These are phyloP conservation scores for Colletotrichum kahawae DNA, from an alignment of 2,329 filamentous ascomycete species.

Conservation along the genomic window DNA sequence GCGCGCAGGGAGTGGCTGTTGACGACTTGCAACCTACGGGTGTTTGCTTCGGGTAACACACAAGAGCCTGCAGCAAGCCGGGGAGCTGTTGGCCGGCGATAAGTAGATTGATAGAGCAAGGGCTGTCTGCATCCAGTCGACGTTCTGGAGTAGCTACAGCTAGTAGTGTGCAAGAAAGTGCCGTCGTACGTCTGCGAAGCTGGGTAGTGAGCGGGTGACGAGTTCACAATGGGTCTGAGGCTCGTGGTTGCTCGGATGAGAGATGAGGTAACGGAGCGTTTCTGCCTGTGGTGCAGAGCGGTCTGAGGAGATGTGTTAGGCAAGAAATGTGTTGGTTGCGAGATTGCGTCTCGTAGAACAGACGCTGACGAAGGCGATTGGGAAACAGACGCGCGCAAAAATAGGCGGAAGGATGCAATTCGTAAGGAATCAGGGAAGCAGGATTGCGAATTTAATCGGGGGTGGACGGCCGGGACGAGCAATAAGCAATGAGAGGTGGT, in stretches of 20 bases:
- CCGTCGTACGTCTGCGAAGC: not conserved
- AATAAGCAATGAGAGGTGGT: slow-evolving; percentile 21
- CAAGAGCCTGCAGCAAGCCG: slow-evolving; percentile 6
- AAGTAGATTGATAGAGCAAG: not conserved
- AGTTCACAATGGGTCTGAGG: not conserved
- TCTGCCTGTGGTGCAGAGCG: not conserved
- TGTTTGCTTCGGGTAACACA: not conserved
- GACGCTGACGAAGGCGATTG: not conserved
- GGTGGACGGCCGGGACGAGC: slow-evolving; percentile 1
- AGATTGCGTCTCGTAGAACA: not conserved
- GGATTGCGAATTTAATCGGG: slow-evolving; percentile 1
- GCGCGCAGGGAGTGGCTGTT: not conserved
- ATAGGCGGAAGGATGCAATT: not conserved
- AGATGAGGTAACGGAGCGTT: not conserved
- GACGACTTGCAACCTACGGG: not conserved
- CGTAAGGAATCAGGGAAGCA: not conserved
- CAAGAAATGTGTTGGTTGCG: not conserved
- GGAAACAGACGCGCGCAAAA: not conserved
- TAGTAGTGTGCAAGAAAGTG: not conserved
- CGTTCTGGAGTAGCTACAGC: not conserved
- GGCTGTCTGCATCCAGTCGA: not conserved
- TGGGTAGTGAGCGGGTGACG: not conserved
- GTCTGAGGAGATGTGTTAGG: not conserved
- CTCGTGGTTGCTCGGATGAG: not conserved
- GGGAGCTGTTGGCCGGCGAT: not conserved